Percentiles rank a stretch among this genome's conserved stretches.
phyloP scores from a whole-genome alignment of 805 yeast species.

The Sugiyamaella mastotermitis region DNA sequence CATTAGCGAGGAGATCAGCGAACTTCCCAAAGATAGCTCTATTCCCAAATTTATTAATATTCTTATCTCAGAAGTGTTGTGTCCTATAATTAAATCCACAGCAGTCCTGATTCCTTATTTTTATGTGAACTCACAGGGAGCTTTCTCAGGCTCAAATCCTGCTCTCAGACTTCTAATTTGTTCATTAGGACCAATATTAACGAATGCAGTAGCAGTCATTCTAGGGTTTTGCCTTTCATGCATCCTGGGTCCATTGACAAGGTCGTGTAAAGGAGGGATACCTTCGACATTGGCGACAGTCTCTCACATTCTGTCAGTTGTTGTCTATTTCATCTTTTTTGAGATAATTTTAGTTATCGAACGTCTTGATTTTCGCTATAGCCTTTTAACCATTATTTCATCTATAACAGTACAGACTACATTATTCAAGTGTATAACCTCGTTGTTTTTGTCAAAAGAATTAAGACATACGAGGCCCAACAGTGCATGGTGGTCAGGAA shows the following conservation, averaged over 20 bases:
- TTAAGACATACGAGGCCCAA: slow-evolving; percentile 49
- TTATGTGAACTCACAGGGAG: slow-evolving; percentile 69
- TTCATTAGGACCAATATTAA: slow-evolving; percentile 22
- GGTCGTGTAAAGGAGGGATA: background rate
- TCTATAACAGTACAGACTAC: slow-evolving; percentile 50
- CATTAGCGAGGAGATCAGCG: slow-evolving; percentile 42
- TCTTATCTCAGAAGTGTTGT: slow-evolving; percentile 60
- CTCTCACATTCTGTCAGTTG: slow-evolving; percentile 49
- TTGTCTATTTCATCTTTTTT: slow-evolving; percentile 49
- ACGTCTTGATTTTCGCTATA: slow-evolving; percentile 54
- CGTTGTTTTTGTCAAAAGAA: slow-evolving; percentile 55
- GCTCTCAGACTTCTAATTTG: slow-evolving; percentile 46
- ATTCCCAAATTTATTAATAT: slow-evolving; percentile 68
- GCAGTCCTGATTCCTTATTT: slow-evolving; percentile 54
- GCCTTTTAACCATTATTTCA: slow-evolving; percentile 57
- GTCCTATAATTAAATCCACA: slow-evolving; percentile 41
- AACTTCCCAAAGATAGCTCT: slow-evolving; percentile 38
- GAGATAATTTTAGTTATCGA: slow-evolving; percentile 64
- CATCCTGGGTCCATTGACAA: slow-evolving; percentile 48
- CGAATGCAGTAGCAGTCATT: slow-evolving; percentile 24
- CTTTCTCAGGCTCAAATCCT: slow-evolving; percentile 52
- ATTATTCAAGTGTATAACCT: slow-evolving; percentile 47
- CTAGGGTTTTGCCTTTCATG: slow-evolving; percentile 34
- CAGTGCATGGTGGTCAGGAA: slow-evolving; percentile 57
- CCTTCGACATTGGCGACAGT: slow-evolving; percentile 42